These are phyloP conservation scores for Chaetomidium leptoderma DNA, from an alignment of 495 filamentous ascomycete species.

Conservation along the genomic window DNA sequence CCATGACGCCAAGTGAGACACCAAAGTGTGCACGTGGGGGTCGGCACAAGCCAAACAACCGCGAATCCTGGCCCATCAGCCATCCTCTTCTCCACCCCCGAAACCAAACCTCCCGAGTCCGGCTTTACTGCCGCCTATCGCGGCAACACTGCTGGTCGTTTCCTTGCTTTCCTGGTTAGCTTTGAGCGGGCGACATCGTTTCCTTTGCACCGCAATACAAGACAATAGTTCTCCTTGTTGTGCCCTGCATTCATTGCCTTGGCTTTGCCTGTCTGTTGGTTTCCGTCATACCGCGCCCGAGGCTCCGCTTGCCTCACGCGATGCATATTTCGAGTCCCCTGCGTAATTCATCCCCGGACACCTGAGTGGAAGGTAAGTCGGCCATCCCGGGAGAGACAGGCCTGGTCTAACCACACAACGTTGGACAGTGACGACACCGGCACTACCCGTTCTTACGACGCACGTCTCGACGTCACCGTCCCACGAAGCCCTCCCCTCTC, in stretches of 20 bases:
- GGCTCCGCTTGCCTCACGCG: background rate
- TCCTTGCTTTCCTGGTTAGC: background rate
- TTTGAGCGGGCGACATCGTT: background rate
- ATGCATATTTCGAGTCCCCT: background rate
- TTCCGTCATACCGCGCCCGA: background rate
- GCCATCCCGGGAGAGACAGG: background rate
- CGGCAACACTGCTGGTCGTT: background rate
- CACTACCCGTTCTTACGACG: background rate
- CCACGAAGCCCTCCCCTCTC: background rate
- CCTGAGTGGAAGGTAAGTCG: background rate
- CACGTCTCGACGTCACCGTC: background rate
- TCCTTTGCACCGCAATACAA: background rate
- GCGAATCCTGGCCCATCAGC: background rate
- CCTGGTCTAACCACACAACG: background rate
- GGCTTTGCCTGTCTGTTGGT: background rate
- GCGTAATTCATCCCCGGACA: background rate
- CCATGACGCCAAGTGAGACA: slow-evolving; percentile 18
- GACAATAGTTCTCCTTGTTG: background rate
- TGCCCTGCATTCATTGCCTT: background rate
- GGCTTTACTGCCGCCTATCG: background rate
- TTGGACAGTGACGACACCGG: slow-evolving; percentile 4
- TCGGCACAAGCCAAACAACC: slow-evolving; percentile 4
- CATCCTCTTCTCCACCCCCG: background rate
- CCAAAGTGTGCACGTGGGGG: slow-evolving; percentile 13
- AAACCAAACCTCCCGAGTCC: slow-evolving; percentile 1